phyloP scores from a whole-genome alignment of 2,329 filamentous ascomycete genomes.

The Catunica adiposa region DNA sequence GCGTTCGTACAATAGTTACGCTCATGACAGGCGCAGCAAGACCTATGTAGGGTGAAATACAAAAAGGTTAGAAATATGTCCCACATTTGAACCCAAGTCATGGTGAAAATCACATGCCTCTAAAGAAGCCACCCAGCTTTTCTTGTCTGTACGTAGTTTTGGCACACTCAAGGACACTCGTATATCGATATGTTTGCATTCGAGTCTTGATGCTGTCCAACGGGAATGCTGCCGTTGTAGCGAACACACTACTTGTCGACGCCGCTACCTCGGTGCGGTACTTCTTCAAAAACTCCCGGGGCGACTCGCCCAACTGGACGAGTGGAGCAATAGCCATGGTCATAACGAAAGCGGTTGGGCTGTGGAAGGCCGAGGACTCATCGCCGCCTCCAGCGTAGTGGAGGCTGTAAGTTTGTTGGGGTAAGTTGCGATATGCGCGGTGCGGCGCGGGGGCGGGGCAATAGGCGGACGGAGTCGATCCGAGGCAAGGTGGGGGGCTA shows the following conservation, averaged over 20 bases:
- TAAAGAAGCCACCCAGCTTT: slow-evolving; percentile 60
- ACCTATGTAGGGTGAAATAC: slow-evolving; percentile 27
- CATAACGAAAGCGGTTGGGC: neutral
- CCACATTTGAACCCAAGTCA: neutral
- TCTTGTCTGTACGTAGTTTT: slow-evolving; percentile 60
- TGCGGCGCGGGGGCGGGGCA: neutral
- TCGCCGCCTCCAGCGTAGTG: slow-evolving; percentile 2
- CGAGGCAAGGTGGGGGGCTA: neutral
- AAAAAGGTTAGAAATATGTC: slow-evolving; percentile 1
- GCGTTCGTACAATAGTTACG: slow-evolving; percentile 59
- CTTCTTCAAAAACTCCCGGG: slow-evolving; percentile 13
- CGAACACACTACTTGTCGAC: slow-evolving; percentile 59
- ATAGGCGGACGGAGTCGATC: neutral
- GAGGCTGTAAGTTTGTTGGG: neutral
- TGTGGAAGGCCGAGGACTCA: neutral
- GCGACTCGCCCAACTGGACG: slow-evolving; percentile 10
- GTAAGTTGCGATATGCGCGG: neutral
- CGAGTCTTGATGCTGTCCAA: slow-evolving; percentile 81
- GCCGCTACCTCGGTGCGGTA: slow-evolving; percentile 72
- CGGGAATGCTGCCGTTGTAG: slow-evolving; percentile 66
- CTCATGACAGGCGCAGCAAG: slow-evolving; percentile 67
- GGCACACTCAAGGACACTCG: slow-evolving; percentile 58
- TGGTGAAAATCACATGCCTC: slow-evolving; percentile 38
- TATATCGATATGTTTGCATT: slow-evolving; percentile 73
- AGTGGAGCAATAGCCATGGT: slow-evolving; percentile 11